Base-by-base conservation (phyloP, 768 basidiomycete species). In the Tulasnella sp. region DNA sequence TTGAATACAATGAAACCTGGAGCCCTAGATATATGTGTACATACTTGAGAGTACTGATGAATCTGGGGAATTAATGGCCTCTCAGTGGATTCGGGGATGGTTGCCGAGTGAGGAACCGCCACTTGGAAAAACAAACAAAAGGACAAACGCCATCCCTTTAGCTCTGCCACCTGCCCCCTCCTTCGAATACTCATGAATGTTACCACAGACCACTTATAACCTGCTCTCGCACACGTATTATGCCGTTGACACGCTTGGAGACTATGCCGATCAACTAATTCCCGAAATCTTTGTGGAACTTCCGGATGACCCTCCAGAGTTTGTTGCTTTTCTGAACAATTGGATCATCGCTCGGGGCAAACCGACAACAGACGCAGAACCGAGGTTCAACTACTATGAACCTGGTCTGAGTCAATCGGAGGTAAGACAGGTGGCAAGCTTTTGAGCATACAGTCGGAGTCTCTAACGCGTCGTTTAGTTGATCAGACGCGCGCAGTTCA, bases 401-500 rank as follows among this genome's bases (percentile, higher is more conserved):
- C 52, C 73, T 3, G 64, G 31, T 74, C 45, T 52, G 3, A 74
- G 25, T 58, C 73, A 74, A n/a, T 58, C 49, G 36, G 73, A 74
- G 73, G 73, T 74, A 12, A 22, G 72, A 38, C 7, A 37, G 36
- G 19, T n/a, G 15, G 22, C 17, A 70, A 19, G n/a, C n/a, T 25
- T 36, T n/a, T 11, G 8, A 25, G 34, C 1, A 37, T 14, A 34
- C 15, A 3, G 7, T 70, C 11, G 25, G 36, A 6, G n/a, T 39
- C 36, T 39, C 29, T 34, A 15, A 69, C 45, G 38, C 73, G 31
- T 67, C 12, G 9, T 40, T 42, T 42, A 78, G 77, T 38, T 78
- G 19, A 75, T 78, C 67, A 67, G 67, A n/a, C 76, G 75, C 29
- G 77, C 49, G 5, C 77, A 78, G 52, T 52, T 34, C 29, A 76